Percentiles rank a stretch among this genome's conserved stretches.
These are phyloP conservation scores for Xylaria sp. DNA, from an alignment of 2,329 filamentous ascomycete genomes.

Conservation along the genomic window DNA sequence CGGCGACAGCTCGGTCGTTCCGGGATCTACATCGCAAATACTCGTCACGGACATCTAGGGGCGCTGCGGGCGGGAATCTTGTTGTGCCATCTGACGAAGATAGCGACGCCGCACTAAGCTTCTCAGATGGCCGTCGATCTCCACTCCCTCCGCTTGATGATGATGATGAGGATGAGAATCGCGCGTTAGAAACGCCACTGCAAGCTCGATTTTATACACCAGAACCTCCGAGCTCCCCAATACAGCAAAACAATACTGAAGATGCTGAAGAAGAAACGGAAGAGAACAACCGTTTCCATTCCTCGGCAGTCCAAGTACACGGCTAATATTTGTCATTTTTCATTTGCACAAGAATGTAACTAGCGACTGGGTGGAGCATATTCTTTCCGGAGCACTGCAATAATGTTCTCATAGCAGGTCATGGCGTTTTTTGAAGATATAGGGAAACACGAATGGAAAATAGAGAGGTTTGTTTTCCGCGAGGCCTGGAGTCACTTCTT, in stretches of 20 bases:
- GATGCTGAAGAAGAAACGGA: constrained; percentile 42
- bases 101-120: constrained; percentile 69
- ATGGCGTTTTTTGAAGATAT: constrained; percentile 33
- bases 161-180: constrained; percentile 46
- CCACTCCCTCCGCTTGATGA: constrained; percentile 63
- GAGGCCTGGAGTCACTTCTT: constrained; percentile 17
- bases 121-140: constrained; percentile 68
- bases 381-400: constrained; percentile 22
- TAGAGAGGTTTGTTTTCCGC: constrained; percentile 26
- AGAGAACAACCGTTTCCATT: constrained; percentile 44
- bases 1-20: constrained; percentile 74
- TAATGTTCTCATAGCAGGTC: constrained; percentile 28
- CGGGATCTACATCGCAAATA: constrained; percentile 71
- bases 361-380: constrained; percentile 23
- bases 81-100: constrained; percentile 67
- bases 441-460: constrained; percentile 33
- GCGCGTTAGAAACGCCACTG: constrained; percentile 33
- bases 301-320: constrained; percentile 51
- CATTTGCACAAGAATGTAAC: constrained; percentile 17
- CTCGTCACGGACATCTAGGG: constrained; percentile 62
- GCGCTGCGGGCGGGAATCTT: constrained; percentile 56
- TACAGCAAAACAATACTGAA: constrained; percentile 35
- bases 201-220: constrained; percentile 57
- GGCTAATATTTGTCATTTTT: constrained; percentile 43
- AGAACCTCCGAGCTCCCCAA: constrained; percentile 53